Evolutionary conservation across 2,329 filamentous ascomycete species (phyloP).

Genomic region (Talaromyces albobiverticillius): DNA sequence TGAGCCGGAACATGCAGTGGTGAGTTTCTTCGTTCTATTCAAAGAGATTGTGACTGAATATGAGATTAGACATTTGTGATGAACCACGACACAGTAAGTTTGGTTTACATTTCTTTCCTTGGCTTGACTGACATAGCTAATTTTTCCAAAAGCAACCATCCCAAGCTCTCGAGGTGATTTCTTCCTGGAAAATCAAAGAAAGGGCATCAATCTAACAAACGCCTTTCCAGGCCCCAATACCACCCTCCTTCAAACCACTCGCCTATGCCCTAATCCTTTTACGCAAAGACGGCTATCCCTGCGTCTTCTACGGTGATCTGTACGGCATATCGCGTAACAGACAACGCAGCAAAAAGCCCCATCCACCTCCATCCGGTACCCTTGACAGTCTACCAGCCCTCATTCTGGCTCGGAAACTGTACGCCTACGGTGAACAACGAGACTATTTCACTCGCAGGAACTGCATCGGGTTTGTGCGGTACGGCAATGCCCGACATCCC

Average conservation of each 20-base stretch:
- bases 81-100: constrained; percentile 27
- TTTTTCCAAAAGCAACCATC: constrained; percentile 50
- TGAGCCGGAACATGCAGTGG: constrained; percentile 56
- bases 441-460: constrained; percentile 62
- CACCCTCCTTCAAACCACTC: constrained; percentile 66
- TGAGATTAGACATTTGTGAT: constrained; percentile 23
- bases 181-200: neutral
- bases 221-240: constrained; percentile 54
- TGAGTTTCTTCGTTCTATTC: constrained; percentile 30
- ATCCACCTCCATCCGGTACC: constrained; percentile 35
- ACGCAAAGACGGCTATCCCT: constrained; percentile 60
- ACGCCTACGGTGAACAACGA: constrained; percentile 63
- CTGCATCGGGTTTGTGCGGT: constrained; percentile 58
- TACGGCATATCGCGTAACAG: constrained; percentile 57
- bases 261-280: constrained; percentile 72
- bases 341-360: constrained; percentile 24
- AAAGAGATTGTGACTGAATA: neutral
- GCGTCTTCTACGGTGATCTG: constrained; percentile 68
- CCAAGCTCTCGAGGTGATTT: constrained; percentile 55
- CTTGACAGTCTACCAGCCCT: constrained; percentile 56
- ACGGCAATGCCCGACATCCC: constrained; percentile 50
- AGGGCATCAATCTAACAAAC: neutral
- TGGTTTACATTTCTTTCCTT: neutral
- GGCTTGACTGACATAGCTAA: neutral
- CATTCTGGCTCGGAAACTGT: constrained; percentile 61